These are phyloP conservation scores for Naganishia vaughanmartiniae DNA, from an alignment of 768 basidiomycete species.

Conservation along the genomic window DNA sequence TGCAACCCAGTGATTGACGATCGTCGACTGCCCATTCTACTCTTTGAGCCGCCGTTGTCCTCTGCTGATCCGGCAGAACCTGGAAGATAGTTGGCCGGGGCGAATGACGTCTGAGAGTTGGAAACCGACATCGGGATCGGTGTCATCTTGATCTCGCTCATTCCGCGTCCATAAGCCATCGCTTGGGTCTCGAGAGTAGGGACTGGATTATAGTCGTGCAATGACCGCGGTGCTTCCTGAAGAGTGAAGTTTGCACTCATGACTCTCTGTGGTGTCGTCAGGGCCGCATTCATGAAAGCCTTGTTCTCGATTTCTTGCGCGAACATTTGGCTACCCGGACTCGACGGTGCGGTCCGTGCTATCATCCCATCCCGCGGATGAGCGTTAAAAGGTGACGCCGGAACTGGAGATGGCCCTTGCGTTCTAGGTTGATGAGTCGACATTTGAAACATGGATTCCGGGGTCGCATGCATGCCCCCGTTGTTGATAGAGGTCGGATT, in stretches of 20 bases:
- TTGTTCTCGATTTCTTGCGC: slow-evolving; percentile 7
- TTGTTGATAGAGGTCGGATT: not conserved
- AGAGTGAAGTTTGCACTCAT: slow-evolving; percentile 33
- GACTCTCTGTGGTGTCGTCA: slow-evolving; percentile 10
- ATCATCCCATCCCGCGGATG: slow-evolving; percentile 48
- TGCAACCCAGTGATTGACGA: slow-evolving; percentile 14
- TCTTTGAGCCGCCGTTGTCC: not conserved
- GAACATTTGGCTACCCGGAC: slow-evolving; percentile 35
- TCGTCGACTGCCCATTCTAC: slow-evolving; percentile 21
- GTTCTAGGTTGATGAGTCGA: slow-evolving; percentile 46
- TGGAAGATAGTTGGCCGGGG: not conserved
- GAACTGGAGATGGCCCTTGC: slow-evolving; percentile 23
- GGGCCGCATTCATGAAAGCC: slow-evolving; percentile 31
- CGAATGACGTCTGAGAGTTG: slow-evolving; percentile 8
- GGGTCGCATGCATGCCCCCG: slow-evolving; percentile 3
- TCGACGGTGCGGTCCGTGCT: slow-evolving; percentile 49
- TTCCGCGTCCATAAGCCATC: slow-evolving; percentile 11
- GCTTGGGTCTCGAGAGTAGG: slow-evolving; percentile 30
- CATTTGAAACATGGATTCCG: slow-evolving; percentile 6
- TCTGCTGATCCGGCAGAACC: slow-evolving; percentile 8
- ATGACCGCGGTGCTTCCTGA: slow-evolving; percentile 43
- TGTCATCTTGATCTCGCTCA: slow-evolving; percentile 20
- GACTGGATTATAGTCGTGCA: slow-evolving; percentile 33
- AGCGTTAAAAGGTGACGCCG: slow-evolving; percentile 21
- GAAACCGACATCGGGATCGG: slow-evolving; percentile 19